Conservation (phyloP, 2,329 filamentous ascomycete species). For the Botrytis hyacinthi region DNA sequence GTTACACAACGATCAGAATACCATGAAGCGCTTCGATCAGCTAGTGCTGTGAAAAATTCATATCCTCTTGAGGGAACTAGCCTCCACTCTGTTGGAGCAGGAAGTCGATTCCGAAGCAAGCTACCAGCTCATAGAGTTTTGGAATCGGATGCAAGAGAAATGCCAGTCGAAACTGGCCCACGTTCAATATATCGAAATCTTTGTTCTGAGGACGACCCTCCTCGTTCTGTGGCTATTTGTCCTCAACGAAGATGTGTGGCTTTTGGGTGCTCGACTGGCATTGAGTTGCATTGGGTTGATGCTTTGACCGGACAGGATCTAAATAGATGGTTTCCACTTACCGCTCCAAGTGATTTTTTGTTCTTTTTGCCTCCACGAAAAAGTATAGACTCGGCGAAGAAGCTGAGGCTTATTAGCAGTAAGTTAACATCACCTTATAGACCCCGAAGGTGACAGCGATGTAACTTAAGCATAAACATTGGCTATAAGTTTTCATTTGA, state of each 20-base stretch:
- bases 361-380: slow-evolving; percentile 58
- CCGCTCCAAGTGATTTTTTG: slow-evolving; percentile 52
- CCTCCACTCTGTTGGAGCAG: slow-evolving; percentile 12
- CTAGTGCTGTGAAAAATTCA: slow-evolving; percentile 22
- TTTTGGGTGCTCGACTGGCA: slow-evolving; percentile 61
- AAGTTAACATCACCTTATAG: background rate
- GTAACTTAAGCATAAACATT: background rate
- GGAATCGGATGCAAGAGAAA: slow-evolving; percentile 7
- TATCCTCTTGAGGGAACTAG: slow-evolving; percentile 22
- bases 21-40: slow-evolving; percentile 20
- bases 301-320: slow-evolving; percentile 48
- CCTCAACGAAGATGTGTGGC: slow-evolving; percentile 63
- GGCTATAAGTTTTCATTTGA: no score
- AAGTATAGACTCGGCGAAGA: slow-evolving; percentile 52
- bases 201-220: slow-evolving; percentile 60
- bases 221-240: slow-evolving; percentile 63
- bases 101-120: slow-evolving; percentile 19
- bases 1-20: slow-evolving; percentile 27
- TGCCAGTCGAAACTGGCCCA: slow-evolving; percentile 39
- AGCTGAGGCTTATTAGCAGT: slow-evolving; percentile 62
- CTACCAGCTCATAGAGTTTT: slow-evolving; percentile 17
- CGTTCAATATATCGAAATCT: slow-evolving; percentile 47
- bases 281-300: slow-evolving; percentile 61
- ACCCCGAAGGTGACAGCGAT: background rate
- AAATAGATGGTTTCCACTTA: slow-evolving; percentile 55